Evolutionary conservation across 2,329 filamentous ascomycete species (phyloP), one percentile per base, ranked within the genome.

Genomic region (Drechslera avenae): DNA sequence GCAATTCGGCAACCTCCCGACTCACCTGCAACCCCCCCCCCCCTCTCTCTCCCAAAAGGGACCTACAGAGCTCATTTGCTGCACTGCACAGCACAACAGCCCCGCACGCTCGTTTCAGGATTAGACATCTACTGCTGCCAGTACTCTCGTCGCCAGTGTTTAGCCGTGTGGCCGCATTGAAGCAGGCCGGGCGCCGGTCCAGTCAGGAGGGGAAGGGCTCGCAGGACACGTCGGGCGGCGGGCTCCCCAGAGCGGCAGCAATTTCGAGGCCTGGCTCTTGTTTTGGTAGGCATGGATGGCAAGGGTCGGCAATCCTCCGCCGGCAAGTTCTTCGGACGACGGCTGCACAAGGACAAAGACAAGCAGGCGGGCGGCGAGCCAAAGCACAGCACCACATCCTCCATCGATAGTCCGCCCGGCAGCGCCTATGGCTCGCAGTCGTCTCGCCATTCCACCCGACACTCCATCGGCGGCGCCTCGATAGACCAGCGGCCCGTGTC

Each of bases 311-410:
- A 93, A 80, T 91, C 89, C 60, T 91, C 90, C 68, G 87, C 86
- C 71, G 83, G 85, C 71, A 88, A 87, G 57, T 91, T 97, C 80
- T 97, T 97, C 79, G 91, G 90, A 67, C 85, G 91, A 70, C 89
- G 82, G 54, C 71, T 80, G 66, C 79, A 87, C 77, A 94, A 91
- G 78, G 88, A 95, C 75, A 90, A 86, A 75, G 62, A 54, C 37
- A 54, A 51, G 47, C 17, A 58, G 33, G 13, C 23, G 26, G 42
- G 39, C 50, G 42, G 39, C 50, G 56, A 60, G 39, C 18, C 50
- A 33, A 61, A 49, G 46, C 56, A 43, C 23, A 83, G 84, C 66
- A 86, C 86, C 72, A 67, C 78, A 81, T 62, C 79, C 65, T 79
- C 81, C 46, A 79, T 79, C 60, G 81, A 88, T 62, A 80, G 83